Conservation (phyloP, 768 basidiomycete species). For the Obba rivulosa region DNA sequence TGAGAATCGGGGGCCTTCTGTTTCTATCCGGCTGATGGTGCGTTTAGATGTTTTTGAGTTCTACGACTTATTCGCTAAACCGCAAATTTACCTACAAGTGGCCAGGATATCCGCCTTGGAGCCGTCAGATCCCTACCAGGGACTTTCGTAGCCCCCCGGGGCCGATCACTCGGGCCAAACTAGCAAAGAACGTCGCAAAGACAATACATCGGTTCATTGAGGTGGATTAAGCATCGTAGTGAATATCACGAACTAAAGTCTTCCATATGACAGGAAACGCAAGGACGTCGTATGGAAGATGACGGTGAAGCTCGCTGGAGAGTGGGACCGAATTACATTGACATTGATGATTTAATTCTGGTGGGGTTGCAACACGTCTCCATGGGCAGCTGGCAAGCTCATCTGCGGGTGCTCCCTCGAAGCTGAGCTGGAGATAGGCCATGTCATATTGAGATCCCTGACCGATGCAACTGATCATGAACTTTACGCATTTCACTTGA, state of each 20-base stretch:
- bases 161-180: slow-evolving; percentile 69
- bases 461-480: no score
- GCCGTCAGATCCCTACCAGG: slow-evolving; percentile 75
- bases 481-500: no score
- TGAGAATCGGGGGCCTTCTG: slow-evolving; percentile 67
- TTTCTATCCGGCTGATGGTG: slow-evolving; percentile 75
- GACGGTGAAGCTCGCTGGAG: slow-evolving; percentile 57
- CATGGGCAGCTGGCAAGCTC: slow-evolving; percentile 79
- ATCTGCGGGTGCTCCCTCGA: slow-evolving; percentile 44
- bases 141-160: slow-evolving; percentile 77
- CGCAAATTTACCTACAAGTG: no score
- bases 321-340: slow-evolving; percentile 53
- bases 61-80: no score
- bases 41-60: slow-evolving; percentile 18
- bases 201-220: slow-evolving; percentile 65
- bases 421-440: neutral
- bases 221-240: slow-evolving; percentile 30
- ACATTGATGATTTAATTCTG: slow-evolving; percentile 61
- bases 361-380: slow-evolving; percentile 82
- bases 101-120: slow-evolving; percentile 77
- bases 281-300: slow-evolving; percentile 52
- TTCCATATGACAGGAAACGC: slow-evolving; percentile 37
- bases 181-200: slow-evolving; percentile 77
- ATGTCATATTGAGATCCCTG: no score
- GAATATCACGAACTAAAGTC: neutral